These are phyloP conservation scores for Epichloe baconii DNA, from an alignment of 2,329 filamentous ascomycete species.

Conservation along the genomic window DNA sequence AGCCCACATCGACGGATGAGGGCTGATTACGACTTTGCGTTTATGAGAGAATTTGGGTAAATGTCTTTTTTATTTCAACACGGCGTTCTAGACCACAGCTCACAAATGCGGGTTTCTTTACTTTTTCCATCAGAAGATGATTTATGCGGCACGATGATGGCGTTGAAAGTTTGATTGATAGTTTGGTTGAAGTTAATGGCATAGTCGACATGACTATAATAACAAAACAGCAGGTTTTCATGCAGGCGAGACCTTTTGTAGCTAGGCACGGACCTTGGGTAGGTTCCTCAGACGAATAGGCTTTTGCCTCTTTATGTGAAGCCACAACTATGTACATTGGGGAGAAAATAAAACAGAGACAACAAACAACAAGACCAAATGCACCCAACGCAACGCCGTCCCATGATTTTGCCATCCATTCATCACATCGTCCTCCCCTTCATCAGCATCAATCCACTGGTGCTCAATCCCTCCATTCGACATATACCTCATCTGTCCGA, in stretches of 20 bases:
- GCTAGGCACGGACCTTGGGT: no score
- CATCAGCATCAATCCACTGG: background rate
- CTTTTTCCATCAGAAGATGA: background rate
- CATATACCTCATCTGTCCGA: conserved; percentile 67
- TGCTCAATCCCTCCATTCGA: conserved; percentile 58
- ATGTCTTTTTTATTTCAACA: background rate
- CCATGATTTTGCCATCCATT: background rate
- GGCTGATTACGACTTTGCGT: conserved; percentile 10
- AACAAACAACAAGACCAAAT: no score
- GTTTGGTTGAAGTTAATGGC: background rate
- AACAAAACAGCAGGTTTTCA: background rate
- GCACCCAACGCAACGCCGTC: background rate
- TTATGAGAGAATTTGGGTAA: background rate
- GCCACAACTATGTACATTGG: background rate
- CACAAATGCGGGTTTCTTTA: no score
- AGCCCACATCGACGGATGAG: conserved; percentile 57
- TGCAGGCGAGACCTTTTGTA: no score
- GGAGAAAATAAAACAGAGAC: no score
- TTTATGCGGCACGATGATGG: background rate
- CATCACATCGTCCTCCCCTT: background rate
- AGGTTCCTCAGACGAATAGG: no score
- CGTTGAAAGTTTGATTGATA: background rate
- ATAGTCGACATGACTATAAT: background rate
- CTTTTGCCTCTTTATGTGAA: no score
- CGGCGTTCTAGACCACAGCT: background rate